Percentiles rank a stretch among this genome's conserved stretches.
Evolutionary conservation across 2,329 filamentous ascomycete species (phyloP).

Genomic region (Fusarium tjaetaba): DNA sequence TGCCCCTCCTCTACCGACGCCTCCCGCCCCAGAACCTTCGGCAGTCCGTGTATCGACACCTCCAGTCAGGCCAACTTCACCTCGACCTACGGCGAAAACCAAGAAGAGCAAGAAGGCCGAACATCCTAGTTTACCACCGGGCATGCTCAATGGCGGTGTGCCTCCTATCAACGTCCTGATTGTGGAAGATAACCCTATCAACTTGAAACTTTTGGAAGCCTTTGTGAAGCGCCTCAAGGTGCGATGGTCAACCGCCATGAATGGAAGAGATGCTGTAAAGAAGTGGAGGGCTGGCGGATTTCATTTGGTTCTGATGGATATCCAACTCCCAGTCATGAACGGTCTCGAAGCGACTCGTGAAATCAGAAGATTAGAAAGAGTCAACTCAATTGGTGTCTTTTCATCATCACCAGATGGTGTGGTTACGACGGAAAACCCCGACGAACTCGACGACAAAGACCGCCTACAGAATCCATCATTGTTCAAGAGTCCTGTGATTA

Average conservation of each 20-base stretch:
- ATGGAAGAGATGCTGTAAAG: slow-evolving; percentile 89
- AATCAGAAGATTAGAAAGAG: slow-evolving; percentile 86
- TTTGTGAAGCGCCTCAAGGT: slow-evolving; percentile 97
- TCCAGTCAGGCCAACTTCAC: slow-evolving; percentile 59
- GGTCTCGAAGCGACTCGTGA: slow-evolving; percentile 95
- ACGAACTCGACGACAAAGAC: slow-evolving; percentile 70
- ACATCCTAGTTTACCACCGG: slow-evolving; percentile 63
- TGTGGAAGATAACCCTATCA: slow-evolving; percentile 99
- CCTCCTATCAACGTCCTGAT: slow-evolving; percentile 98
- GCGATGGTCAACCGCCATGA: slow-evolving; percentile 96
- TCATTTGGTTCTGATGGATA: slow-evolving; percentile 97
- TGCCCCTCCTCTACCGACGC: slow-evolving; percentile 62
- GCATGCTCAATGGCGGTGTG: slow-evolving; percentile 81
- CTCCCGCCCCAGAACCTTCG: slow-evolving; percentile 60
- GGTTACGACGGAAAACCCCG: slow-evolving; percentile 57
- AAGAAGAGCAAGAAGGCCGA: slow-evolving; percentile 66
- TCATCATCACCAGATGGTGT: slow-evolving; percentile 68
- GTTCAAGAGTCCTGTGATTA: slow-evolving; percentile 98
- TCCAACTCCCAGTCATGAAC: slow-evolving; percentile 96
- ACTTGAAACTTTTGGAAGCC: slow-evolving; percentile 89
- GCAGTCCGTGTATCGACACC: slow-evolving; percentile 63
- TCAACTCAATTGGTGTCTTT: slow-evolving; percentile 94
- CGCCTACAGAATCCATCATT: slow-evolving; percentile 72
- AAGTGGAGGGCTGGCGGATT: slow-evolving; percentile 96
- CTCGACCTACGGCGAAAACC: slow-evolving; percentile 54